Evolutionary conservation across 2,329 filamentous ascomycete genomes (phyloP), one percentile per base, ranked within the genome.

Genomic region (Xylaria sp.): DNA sequence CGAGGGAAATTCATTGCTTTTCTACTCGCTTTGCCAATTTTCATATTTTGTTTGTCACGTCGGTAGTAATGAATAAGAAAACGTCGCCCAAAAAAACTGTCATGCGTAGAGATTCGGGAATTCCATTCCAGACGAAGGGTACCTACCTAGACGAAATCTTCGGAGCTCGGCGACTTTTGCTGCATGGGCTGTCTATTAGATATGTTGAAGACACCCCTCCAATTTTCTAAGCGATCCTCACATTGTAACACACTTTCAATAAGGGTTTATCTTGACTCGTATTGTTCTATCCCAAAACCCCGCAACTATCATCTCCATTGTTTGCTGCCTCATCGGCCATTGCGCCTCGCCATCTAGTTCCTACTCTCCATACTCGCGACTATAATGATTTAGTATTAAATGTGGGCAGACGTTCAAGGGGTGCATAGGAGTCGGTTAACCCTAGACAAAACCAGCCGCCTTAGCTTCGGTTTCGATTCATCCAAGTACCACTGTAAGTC

Each of bases 1-100:
- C 51, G 48, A 24, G 68, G 39, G 50, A 55, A 61, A 57, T 39
- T 58, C 30, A 47, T 24, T 11, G 9, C n/a, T 12, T 27, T 39
- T 55, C n/a, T 36, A 3, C 51, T 36, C 30, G 3, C 7, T 21
- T 19, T 19, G 8, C 17, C 57, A 50, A 9, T 66, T 36, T 64
- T 57, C n/a, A n/a, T 27, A 27, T 27, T 65, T 64, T 67, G 39
- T 39, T 34, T 39, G 42, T 61, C 56, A 34, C 50, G 34, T 64
- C 30, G 27, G 34, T 68, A 61, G 64, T 66, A 21, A 67, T 65
- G 57, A 71, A 71, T 62, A 64, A n/a, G 42, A 57, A 64, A 61
- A 56, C 42, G 19, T 50, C 47, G 2, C n/a, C 9, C 8, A 12
- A 42, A 42, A 42, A 14, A 4, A 11, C 11, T 9, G 39, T 42